Evolutionary conservation across 2,329 filamentous ascomycete genomes (phyloP), one percentile per base, ranked within the genome.

Genomic region (Sordariomycetes sp.): DNA sequence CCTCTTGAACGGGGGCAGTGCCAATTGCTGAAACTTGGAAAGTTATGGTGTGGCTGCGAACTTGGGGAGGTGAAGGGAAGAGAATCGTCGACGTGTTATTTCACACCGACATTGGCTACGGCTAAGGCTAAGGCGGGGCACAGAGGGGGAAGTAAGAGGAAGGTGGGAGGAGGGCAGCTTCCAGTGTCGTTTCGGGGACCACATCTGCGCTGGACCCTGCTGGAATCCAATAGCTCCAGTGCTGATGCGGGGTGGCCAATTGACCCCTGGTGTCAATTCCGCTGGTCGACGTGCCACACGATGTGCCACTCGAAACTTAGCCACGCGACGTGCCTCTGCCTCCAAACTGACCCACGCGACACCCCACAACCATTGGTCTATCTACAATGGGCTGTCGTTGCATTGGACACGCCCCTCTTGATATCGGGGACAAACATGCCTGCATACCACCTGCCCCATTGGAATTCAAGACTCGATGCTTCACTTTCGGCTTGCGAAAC

Each of bases 1-100:
- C 46, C 11, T 20, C 46, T 24, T 11, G 20, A 12, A 24, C 4
- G n/a, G 22, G 22, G 7, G 18, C 22, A 20, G 20, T 24, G 22
- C 22, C 3, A 14, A 24, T 50, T 20, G 11, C 46, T 14, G 16
- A 22, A 4, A 22, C 2, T 6, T 50, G 20, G 3, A n/a, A 50
- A 24, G 12, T 22, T 50, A 12, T 5, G 46, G n/a, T 24, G 46
- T 24, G 20, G n/a, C 22, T 8, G n/a, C 22, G 20, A 24, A 11
- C 6, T 24, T 24, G 20, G 46, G 46, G 12, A 11, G 20, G 20
- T 20, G 46, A 50, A 50, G 20, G 18, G 20, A 11, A 22, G 14
- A 20, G 46, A 50, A 50, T 50, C 22, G 46, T 50, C 46, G 51
- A 53, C 51, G 51, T 53, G 51, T 53, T 53, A 53, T 53, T 53